Evolutionary conservation across 495 filamentous ascomycete species (phyloP), one percentile per base, ranked within the genome.

Genomic region (Trichoderma orchidacearum): DNA sequence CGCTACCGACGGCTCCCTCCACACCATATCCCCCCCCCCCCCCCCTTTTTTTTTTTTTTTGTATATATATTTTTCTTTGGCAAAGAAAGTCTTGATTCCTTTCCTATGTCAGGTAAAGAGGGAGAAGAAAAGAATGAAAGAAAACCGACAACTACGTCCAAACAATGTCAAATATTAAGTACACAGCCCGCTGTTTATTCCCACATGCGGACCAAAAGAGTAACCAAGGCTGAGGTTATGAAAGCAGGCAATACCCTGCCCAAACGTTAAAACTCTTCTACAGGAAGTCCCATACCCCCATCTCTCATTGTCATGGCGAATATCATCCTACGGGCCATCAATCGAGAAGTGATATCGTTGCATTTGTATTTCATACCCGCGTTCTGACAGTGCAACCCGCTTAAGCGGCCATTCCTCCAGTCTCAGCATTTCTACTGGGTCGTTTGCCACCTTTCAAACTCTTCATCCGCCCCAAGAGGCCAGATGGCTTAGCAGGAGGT

Each of bases 401-500:
- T 48, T 56, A 68, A 38, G 64, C 56, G 5, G 64, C 66, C 52
- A 61, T 58, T 11, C 66, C 63, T 9, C 59, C 60, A 15, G 54
- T 48, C 8, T 71, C 71, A 32, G 58, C 62, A 58, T 32, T 35
- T 9, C 32, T 36, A 31, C 2, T 61, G 65, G 17, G 63, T 57
- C 73, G 64, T 34, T 69, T 68, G 55, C 72, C 67, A 38, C 85
- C 84, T 73, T 90, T 88, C 69, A 95, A 72, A 70, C 85, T 90
- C 81, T 87, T 93, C 69, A 96, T 90, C 35, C 91, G 80, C 59
- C 81, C 90, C 57, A 96, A 68, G 60, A 96, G 87, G 3, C 90
- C 87, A 21, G 75, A 70, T 28, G 70, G 63, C 63, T 75, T 80
- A 34, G 64, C 62, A 58, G 74, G 73, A 21, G 61, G 64, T 8